A percentile compares a stretch with the other conserved stretches of the same genome.
phyloP scores from a whole-genome alignment of 2,329 filamentous ascomycete genomes.

The Aphanoascus verrucosus region DNA sequence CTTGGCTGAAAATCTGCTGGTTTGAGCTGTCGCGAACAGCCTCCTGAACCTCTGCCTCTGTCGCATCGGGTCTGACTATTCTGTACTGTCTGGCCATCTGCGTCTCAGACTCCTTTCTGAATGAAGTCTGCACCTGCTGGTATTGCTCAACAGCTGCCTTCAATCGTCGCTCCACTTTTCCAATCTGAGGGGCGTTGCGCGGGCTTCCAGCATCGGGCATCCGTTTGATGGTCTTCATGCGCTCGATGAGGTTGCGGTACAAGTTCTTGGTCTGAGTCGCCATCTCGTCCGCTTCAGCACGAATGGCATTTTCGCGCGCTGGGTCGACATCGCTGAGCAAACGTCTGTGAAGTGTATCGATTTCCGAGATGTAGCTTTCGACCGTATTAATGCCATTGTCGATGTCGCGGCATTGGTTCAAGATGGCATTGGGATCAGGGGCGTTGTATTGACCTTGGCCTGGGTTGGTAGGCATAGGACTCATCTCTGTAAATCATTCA shows the following conservation, averaged over 20 bases:
- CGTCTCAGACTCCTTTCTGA: conserved; percentile 67
- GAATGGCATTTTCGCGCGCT: conserved; percentile 53
- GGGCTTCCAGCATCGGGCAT: conserved; percentile 62
- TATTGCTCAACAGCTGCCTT: conserved; percentile 73
- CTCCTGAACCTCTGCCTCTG: conserved; percentile 63
- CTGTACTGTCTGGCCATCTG: conserved; percentile 83
- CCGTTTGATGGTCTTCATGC: conserved; percentile 72
- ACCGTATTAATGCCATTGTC: conserved; percentile 66
- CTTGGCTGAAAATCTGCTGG: conserved; percentile 78
- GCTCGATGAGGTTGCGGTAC: conserved; percentile 68
- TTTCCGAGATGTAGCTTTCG: conserved; percentile 58
- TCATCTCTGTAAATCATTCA: conserved; percentile 4
- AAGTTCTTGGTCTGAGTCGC: conserved; percentile 70
- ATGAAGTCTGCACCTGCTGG: conserved; percentile 67
- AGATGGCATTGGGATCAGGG: conserved; percentile 60
- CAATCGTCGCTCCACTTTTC: conserved; percentile 65
- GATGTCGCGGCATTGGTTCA: conserved; percentile 76
- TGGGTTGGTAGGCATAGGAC: conserved; percentile 7
- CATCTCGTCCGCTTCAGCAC: conserved; percentile 60
- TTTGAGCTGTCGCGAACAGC: conserved; percentile 60
- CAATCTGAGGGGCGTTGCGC: conserved; percentile 69
- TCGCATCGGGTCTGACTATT: conserved; percentile 74
- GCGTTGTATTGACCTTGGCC: conserved; percentile 11
- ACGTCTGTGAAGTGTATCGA: conserved; percentile 59
- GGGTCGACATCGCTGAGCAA: conserved; percentile 66